phyloP scores from a whole-genome alignment of 805 yeast genomes.

The Candida anglica region DNA sequence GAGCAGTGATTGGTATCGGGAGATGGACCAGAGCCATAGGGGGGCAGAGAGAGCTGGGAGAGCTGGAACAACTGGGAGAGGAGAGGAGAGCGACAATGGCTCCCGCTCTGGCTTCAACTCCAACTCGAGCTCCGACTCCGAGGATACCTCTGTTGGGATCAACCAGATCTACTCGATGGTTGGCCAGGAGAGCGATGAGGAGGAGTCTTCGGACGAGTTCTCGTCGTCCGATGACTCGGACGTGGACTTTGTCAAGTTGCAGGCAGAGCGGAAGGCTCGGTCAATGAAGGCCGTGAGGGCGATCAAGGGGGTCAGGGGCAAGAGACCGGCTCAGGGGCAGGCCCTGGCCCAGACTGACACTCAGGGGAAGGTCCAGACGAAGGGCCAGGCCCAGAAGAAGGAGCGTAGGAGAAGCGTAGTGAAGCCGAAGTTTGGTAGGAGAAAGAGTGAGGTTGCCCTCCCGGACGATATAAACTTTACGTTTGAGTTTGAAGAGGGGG shows the following conservation, averaged over 20 bases:
- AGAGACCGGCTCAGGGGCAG: background rate
- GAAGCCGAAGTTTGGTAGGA: slow-evolving; percentile 25
- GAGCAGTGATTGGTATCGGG: slow-evolving; percentile 5
- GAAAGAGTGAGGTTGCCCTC: slow-evolving; percentile 34
- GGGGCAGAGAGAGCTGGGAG: no score
- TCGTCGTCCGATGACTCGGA: slow-evolving; percentile 62
- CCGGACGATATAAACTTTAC: slow-evolving; percentile 41
- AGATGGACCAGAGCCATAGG: background rate
- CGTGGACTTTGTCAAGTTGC: slow-evolving; percentile 68
- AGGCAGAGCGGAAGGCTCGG: slow-evolving; percentile 61
- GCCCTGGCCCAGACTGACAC: background rate
- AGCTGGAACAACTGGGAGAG: no score
- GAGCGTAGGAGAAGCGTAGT: slow-evolving; percentile 7
- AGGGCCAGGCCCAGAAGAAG: slow-evolving; percentile 13
- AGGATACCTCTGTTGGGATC: slow-evolving; percentile 11
- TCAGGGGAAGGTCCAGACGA: background rate
- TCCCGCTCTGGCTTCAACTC: slow-evolving; percentile 6
- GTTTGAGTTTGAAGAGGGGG: slow-evolving; percentile 31
- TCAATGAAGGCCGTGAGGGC: slow-evolving; percentile 46
- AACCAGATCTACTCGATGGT: slow-evolving; percentile 21
- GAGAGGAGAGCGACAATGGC: background rate
- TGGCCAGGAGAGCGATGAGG: slow-evolving; percentile 5
- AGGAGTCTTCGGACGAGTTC: slow-evolving; percentile 5
- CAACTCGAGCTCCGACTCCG: slow-evolving; percentile 9
- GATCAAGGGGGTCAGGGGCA: slow-evolving; percentile 9